Base-by-base conservation (phyloP, 495 filamentous ascomycete species). In the Amphirosellinia nigrospora region DNA sequence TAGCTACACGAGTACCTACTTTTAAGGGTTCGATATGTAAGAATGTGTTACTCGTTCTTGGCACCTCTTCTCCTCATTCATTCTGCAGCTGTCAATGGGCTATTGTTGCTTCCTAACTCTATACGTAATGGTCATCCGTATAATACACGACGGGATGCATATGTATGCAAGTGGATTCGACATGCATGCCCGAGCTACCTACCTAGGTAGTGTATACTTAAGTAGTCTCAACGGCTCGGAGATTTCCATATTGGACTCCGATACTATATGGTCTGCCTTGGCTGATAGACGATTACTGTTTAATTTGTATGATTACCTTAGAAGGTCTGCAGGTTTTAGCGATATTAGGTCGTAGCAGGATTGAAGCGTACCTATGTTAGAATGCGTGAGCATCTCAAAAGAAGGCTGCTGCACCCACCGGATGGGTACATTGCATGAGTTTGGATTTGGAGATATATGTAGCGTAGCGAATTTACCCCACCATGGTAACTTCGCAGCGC, bases 71-170 rank as follows among this genome's bases (percentile, higher is more conserved):
- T 52, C 45, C 46, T 53, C 36, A 38, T 41, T 28, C 21, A 28
- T 28, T n/a, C 60, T 34, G 60, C 15, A 9, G 13, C 21, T 58
- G 56, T 41, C 61, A 23, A 23, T 64, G n/a, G 4, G 26, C 32
- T 23, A 21, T 28, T 28, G 21, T 21, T 13, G 7, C 36, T 28
- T n/a, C n/a, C n/a, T 52, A 11, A 45, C 23, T 63, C 60, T 1
- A 46, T n/a, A n/a, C n/a, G 60, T 45, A 8, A 34, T 28, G 13
- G 53, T 11, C 7, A 13, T 28, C 13, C 45, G 63, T 55, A 55
- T 53, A 53, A 36, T 41, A 66, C 34, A 66, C 63, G 63, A 41
- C 30, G 19, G 21, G 46, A 55, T 55, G 63, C 63, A 66, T 66
- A 55, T 55, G 41, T 30, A 13, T 55, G 41, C 43, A 13, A 36